Percentiles rank a stretch among this genome's conserved stretches.
These are phyloP conservation scores for Glycine soja DNA, from an alignment of 306 rosid genomes.

Conservation along the genomic window DNA sequence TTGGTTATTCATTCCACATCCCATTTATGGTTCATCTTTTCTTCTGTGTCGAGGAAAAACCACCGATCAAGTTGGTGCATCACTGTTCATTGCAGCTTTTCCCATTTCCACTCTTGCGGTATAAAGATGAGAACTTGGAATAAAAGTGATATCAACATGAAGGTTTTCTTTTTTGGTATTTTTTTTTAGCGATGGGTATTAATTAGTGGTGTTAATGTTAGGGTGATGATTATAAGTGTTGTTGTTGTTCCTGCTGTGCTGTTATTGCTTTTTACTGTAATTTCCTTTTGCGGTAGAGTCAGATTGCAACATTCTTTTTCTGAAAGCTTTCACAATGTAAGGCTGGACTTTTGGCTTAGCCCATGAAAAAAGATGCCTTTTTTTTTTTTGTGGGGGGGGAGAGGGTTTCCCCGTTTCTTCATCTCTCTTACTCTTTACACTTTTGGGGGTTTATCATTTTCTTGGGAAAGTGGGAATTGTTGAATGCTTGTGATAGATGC, in stretches of 20 bases:
- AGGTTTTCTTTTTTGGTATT: conserved; percentile 41
- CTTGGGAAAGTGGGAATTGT: conserved; percentile 40
- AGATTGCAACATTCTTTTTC: conserved; percentile 44
- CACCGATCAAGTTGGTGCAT: conserved; percentile 18
- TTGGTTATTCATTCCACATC: conserved; percentile 18
- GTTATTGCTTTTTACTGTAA: conserved; percentile 41
- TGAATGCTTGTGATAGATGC: conserved; percentile 39
- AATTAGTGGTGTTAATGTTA: conserved; percentile 14
- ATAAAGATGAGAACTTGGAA: conserved; percentile 38
- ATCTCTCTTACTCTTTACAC: not conserved
- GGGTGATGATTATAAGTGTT: conserved; percentile 23
- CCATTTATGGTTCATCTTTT: conserved; percentile 41
- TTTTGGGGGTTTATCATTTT: conserved; percentile 43
- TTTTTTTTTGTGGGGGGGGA: not conserved
- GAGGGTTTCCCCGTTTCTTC: not conserved
- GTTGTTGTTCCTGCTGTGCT: conserved; percentile 16
- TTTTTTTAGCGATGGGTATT: conserved; percentile 7
- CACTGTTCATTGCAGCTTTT: conserved; percentile 29
- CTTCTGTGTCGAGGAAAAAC: conserved; percentile 21
- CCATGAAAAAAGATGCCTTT: conserved; percentile 36
- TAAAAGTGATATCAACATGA: conserved; percentile 1
- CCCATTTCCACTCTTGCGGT: conserved; percentile 10
- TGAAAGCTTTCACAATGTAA: conserved; percentile 40
- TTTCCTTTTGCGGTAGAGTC: conserved; percentile 51
- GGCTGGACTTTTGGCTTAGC: conserved; percentile 42